Percentiles rank a stretch among this genome's conserved stretches.
Evolutionary conservation across 83 land plant species (phyloP).

Genomic region (Diphasiastrum complanatum): DNA sequence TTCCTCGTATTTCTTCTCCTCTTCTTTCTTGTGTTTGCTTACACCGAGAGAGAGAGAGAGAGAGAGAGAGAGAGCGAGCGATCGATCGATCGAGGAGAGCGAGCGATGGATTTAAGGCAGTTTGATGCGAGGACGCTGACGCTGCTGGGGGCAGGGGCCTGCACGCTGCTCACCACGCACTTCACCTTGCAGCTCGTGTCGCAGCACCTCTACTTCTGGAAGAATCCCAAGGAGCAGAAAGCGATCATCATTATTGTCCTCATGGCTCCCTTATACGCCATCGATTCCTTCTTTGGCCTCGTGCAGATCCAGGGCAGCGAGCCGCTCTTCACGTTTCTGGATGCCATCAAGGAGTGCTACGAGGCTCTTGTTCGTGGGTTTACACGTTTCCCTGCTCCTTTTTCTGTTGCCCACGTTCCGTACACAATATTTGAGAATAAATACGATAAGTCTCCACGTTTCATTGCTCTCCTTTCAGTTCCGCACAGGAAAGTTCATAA

Average conservation of each 20-base stretch:
- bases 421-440: background rate
- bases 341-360: conserved; percentile 86
- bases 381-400: conserved; percentile 11
- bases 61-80: no score
- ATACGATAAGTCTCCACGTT: background rate
- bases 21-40: no score
- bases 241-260: conserved; percentile 73
- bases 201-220: conserved; percentile 91
- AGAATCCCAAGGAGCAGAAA: conserved; percentile 88
- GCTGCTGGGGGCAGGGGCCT: conserved; percentile 48
- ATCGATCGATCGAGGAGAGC: no score
- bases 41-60: no score
- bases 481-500: no score
- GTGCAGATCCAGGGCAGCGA: conserved; percentile 66
- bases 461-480: no score
- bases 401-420: background rate
- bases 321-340: conserved; percentile 68
- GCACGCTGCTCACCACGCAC: conserved; percentile 58
- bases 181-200: conserved; percentile 69
- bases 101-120: conserved; percentile 41
- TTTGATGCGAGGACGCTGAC: conserved; percentile 60
- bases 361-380: conserved; percentile 80
- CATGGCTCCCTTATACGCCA: conserved; percentile 91
- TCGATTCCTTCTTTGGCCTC: conserved; percentile 77
- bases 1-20: no score